Evolutionary conservation across 345 rosid genomes (phyloP), one percentile per base, ranked within the genome.

Genomic region (Iberis pinnata): DNA sequence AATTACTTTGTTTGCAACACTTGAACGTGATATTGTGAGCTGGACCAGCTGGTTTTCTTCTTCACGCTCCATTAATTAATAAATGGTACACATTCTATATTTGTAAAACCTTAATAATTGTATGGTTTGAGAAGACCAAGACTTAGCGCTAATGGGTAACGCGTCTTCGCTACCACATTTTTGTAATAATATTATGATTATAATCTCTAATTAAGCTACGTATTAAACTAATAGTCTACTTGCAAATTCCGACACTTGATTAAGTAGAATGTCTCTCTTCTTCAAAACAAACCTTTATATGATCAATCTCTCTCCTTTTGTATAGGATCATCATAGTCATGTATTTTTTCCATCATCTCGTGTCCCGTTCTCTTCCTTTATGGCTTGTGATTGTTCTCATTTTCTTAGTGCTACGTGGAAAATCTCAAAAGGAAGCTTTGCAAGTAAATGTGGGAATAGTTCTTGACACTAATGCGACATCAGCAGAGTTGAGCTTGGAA

Each of bases 371-470:
- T 64, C 56, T 48, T 64, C 57, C 22, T 40, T 22, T 49, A 4
- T 26, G 63, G 20, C 49, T 64, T 48, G n/a, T 33, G 0, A 7
- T 16, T 20, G 9, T 56, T 14, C 5, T 64, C 29, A 29, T 31
- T 2, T 64, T 48, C 39, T 24, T 48, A 15, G 22, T 56, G 8
- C 29, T 10, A 32, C 12, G 11, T 17, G 69, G 57, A 10, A 56
- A 41, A 56, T 41, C 58, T 12, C 63, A 41, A n/a, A 49, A 49
- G 45, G 63, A 56, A 9, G 43, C 9, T 20, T 18, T 64, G 55
- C 49, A 55, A 58, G 69, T 72, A 11, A 42, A 53, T 40, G 64
- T 75, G 26, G 76, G 76, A 1, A 43, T 69, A 13, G 63, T 75
- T 68, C 70, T 75, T 43, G 39, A 62, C 57, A 42, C 49, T 43